Base-by-base conservation (phyloP, 805 yeast species). In the Suhomyces sp. region DNA sequence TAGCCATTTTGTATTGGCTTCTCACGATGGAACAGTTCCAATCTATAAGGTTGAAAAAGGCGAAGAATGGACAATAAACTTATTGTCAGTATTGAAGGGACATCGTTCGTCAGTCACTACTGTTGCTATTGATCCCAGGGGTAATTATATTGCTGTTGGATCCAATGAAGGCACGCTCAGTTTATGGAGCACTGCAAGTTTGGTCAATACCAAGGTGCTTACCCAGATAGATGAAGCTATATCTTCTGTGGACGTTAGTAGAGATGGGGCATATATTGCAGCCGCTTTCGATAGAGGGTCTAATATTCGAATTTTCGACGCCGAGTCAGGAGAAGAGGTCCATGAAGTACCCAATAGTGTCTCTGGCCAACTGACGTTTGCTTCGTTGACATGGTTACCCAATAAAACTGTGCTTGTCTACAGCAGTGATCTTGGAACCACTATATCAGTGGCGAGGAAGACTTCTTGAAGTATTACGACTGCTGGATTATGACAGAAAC, bases 101-200 rank as follows among this genome's bases (percentile, higher is more conserved):
- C 85, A 80, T 46, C 60, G 76, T 25, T 70, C 81, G 1, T 58
- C 79, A 1, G 68, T 75, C 3, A 68, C 74, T 3, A 48, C 71
- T 19, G 38, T 77, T 10, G 57, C 58, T 12, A 54, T 77, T 33
- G 83, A 77, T 46, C 80, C 81, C 3, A 49, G 65, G 32, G 87
- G 82, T 0, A 46, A 57, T 15, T 72, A 54, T 44, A 38, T 81
- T 8, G 69, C 72, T 2, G 70, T 70, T 2, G 87, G 84, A 0
- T 64, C 81, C 13, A 70, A 68, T 36, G 84, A 78, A 40, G 83
- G 83, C 17, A 64, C 72, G 13, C 67, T 76, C 5, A 65, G 77
- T 13, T 25, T 76, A 8, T 78, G 81, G 81, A 60, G 63, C 25
- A 50, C 71, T 6, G 40, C 51, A 2, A 61, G 64, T 18, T 54